Evolutionary conservation across 257 asterid species (phyloP), one percentile per base, ranked within the genome.

Genomic region (Echium plantagineum): DNA sequence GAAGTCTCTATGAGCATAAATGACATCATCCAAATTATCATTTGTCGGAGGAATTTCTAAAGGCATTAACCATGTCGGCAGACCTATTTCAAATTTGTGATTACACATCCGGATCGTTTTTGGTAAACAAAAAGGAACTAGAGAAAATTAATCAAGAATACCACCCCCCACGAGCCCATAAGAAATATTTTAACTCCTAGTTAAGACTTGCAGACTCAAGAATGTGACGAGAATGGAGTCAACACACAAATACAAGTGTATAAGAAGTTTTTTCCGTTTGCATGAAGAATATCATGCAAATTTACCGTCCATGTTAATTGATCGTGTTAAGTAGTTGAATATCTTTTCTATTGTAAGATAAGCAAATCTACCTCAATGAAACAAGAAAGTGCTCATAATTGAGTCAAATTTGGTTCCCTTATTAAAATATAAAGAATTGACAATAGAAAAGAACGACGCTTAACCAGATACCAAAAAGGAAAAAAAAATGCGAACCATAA

Each of bases 41-140:
- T 72, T 67, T 68, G 81, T 76, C 66, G 32, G 47, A 46, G 89
- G 88, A 65, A 85, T 67, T 58, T 81, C 78, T 69, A 85, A 59
- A 76, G 98, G 96, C 80, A 91, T 72, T 35, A 88, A 62, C 94
- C 95, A 85, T 60, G 84, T 73, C 20, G 95, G 94, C 55, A 88
- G 76, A 68, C 93, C 96, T 90, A 65, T 19, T 20, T 65, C 53
- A 17, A 65, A 63, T 61, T 65, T 62, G 55, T 17, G 24, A 59
- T 58, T 21, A 63, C 12, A 17, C 48, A 18, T 5, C 24, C n/a
- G 52, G 38, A 16, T 21, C 22, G 17, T 52, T 28, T 5, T 59
- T 17, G 52, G 59, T 51, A 58, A 20, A 10, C 3, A 2, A 12
- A 12, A 5, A 42, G 49, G 17, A 16, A 42, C 49, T 42, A 13